These are phyloP conservation scores for Sporothrix pallida DNA, from an alignment of 2,329 filamentous ascomycete genomes.

Conservation along the genomic window DNA sequence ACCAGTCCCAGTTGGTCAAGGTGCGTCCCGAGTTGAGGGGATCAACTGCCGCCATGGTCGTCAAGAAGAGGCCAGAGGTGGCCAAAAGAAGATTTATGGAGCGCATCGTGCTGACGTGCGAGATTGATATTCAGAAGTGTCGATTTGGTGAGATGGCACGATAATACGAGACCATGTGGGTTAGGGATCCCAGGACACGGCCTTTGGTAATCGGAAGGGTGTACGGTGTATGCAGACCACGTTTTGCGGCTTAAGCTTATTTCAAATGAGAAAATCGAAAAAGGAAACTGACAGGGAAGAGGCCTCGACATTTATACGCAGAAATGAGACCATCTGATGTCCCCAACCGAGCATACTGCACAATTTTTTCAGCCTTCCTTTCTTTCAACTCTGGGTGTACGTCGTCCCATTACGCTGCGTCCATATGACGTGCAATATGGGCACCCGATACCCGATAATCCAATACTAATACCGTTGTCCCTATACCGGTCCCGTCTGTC, in stretches of 20 bases:
- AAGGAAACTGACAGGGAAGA: neutral
- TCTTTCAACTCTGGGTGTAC: neutral
- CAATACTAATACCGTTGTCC: neutral
- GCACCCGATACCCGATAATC: neutral
- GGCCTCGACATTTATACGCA: conserved; percentile 11
- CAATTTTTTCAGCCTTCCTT: neutral
- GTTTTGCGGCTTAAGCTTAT: neutral
- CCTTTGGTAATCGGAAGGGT: neutral
- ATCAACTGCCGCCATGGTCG: conserved; percentile 17
- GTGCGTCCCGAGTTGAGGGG: conserved; percentile 33
- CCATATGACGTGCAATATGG: neutral
- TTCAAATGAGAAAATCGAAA: neutral
- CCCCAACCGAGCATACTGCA: neutral
- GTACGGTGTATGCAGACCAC: neutral
- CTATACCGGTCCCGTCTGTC: conserved; percentile 18
- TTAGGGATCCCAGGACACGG: no score
- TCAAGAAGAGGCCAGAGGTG: neutral
- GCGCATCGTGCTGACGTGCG: neutral
- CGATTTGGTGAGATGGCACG: neutral
- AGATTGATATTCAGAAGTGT: no score
- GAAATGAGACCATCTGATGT: no score
- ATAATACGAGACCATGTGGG: neutral
- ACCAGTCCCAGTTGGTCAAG: conserved; percentile 39
- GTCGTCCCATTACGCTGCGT: neutral
- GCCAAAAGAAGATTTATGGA: neutral